Conservation (phyloP, 768 basidiomycete genomes). For the Mycena alexandri region DNA sequence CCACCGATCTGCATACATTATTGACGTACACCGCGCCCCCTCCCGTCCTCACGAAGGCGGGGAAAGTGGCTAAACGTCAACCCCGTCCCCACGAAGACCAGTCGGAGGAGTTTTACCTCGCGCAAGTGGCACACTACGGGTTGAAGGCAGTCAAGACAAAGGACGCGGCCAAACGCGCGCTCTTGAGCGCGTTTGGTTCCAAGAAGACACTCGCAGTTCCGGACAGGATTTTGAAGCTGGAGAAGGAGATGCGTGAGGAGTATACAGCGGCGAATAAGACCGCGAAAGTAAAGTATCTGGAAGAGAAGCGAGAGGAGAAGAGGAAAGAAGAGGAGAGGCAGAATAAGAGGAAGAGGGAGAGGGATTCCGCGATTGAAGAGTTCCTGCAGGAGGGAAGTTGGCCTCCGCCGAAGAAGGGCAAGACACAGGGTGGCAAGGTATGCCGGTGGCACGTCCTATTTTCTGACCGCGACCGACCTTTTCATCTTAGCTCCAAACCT, state of each 20-base stretch:
- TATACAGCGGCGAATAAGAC: conserved; percentile 39
- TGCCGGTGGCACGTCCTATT: not conserved
- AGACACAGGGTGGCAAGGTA: conserved; percentile 15
- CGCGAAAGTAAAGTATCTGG: conserved; percentile 29
- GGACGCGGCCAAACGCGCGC: conserved; percentile 43
- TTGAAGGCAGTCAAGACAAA: conserved; percentile 43
- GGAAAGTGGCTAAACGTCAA: conserved; percentile 44
- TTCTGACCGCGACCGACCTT: not conserved
- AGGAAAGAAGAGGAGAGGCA: conserved; percentile 15
- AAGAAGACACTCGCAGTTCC: conserved; percentile 40
- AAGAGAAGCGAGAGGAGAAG: conserved; percentile 25
- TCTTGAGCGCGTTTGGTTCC: conserved; percentile 40
- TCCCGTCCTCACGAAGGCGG: conserved; percentile 43
- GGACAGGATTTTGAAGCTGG: conserved; percentile 38
- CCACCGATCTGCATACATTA: conserved; percentile 39
- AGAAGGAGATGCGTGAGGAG: conserved; percentile 39
- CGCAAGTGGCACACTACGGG: conserved; percentile 47
- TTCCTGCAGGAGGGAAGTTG: conserved; percentile 16
- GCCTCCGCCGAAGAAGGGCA: conserved; percentile 10
- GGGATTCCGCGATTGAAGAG: conserved; percentile 34
- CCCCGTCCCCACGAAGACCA: conserved; percentile 42
- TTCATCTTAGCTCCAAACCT: not conserved
- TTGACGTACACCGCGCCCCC: conserved; percentile 43
- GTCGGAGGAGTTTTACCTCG: conserved; percentile 42
- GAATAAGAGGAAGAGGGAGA: conserved; percentile 25